phyloP scores from a whole-genome alignment of 805 yeast species.

The Helenozyma rhizophorensis region DNA sequence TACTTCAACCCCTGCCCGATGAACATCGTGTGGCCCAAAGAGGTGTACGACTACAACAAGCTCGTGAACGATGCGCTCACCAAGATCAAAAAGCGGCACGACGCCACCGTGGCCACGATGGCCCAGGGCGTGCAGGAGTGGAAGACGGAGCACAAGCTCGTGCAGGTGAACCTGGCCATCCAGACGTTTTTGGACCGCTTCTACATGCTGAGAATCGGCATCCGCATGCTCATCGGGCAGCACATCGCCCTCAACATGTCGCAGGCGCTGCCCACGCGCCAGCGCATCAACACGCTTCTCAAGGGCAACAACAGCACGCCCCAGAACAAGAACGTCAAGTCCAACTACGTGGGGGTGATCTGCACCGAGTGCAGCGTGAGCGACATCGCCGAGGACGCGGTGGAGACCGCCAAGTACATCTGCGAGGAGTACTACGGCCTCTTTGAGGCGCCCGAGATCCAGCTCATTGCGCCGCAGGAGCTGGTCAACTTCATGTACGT shows the following conservation, averaged over 20 bases:
- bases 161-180: conserved; percentile 61
- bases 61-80: conserved; percentile 60
- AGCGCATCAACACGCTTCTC: conserved; percentile 30
- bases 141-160: conserved; percentile 52
- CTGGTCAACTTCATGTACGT: conserved; percentile 80
- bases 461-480: conserved; percentile 70
- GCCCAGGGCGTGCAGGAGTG: conserved; percentile 92
- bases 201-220: conserved; percentile 88
- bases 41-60: conserved; percentile 67
- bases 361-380: conserved; percentile 80
- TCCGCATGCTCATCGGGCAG: conserved; percentile 92
- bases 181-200: conserved; percentile 82
- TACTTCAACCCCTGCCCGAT: conserved; percentile 54
- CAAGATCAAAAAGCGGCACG: conserved; percentile 78
- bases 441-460: conserved; percentile 80
- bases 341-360: conserved; percentile 83
- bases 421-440: conserved; percentile 90
- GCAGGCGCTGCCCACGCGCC: conserved; percentile 43
- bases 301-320: conserved; percentile 24
- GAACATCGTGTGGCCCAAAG: conserved; percentile 64
- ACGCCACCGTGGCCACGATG: conserved; percentile 88
- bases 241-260: conserved; percentile 78
- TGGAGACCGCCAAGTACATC: conserved; percentile 84
- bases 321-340: conserved; percentile 15
- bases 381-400: conserved; percentile 82